Percentiles rank a stretch among this genome's conserved stretches.
These are phyloP conservation scores for Alternaria gaisen DNA, from an alignment of 2,329 filamentous ascomycete genomes.

Conservation along the genomic window DNA sequence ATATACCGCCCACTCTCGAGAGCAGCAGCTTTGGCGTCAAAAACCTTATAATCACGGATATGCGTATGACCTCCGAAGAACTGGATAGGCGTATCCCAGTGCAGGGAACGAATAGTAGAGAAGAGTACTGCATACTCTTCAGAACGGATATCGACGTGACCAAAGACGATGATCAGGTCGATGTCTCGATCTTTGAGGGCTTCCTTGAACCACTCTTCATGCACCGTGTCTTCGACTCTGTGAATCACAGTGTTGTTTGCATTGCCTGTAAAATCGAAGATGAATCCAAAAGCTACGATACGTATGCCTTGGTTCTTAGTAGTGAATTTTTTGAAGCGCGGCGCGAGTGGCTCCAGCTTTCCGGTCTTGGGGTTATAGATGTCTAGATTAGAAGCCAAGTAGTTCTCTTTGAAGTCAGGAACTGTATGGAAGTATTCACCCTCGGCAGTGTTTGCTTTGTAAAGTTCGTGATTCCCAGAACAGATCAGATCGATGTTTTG, in stretches of 20 bases:
- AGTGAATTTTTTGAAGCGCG: constrained; percentile 85
- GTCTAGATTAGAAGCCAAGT: constrained; percentile 92
- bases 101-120: constrained; percentile 76
- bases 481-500: constrained; percentile 86
- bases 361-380: constrained; percentile 79
- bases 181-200: constrained; percentile 81
- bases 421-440: constrained; percentile 82
- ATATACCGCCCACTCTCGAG: constrained; percentile 91
- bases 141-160: constrained; percentile 85
- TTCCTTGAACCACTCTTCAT: constrained; percentile 87
- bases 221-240: constrained; percentile 79
- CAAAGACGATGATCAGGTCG: constrained; percentile 86
- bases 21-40: constrained; percentile 79
- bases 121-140: constrained; percentile 81
- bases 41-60: constrained; percentile 83
- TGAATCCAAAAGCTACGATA: constrained; percentile 88
- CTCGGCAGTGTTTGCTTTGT: constrained; percentile 78
- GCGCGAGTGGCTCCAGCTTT: constrained; percentile 77
- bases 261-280: constrained; percentile 93
- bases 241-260: constrained; percentile 90
- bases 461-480: constrained; percentile 94
- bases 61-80: constrained; percentile 94
- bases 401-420: constrained; percentile 80
- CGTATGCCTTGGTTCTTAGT: constrained; percentile 88
- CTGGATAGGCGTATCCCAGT: constrained; percentile 84